Conservation (phyloP, 345 rosid genomes). For the Turritis glabra region DNA sequence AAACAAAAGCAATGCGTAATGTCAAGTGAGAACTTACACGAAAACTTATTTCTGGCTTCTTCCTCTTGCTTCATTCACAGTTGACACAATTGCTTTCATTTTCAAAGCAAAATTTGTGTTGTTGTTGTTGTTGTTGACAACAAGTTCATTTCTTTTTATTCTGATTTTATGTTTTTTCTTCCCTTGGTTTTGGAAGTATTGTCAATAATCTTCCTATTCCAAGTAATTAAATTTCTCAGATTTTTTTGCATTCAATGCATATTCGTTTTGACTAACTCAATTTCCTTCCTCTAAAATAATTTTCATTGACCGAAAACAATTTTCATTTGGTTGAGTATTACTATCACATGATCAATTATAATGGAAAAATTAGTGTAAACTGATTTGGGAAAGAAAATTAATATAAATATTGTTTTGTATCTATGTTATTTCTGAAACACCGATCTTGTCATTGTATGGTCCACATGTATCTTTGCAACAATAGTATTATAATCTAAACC, state of each 20-base stretch:
- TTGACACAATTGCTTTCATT: neutral
- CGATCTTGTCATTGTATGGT: neutral
- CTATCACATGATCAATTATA: neutral
- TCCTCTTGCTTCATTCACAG: neutral
- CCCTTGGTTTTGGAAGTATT: neutral
- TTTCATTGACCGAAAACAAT: neutral
- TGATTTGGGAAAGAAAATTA: neutral
- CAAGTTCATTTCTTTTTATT: neutral
- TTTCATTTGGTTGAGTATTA: neutral
- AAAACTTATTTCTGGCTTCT: neutral
- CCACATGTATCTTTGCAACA: neutral
- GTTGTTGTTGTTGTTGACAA: constrained; percentile 4
- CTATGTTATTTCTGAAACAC: neutral
- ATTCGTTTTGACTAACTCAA: constrained; percentile 15
- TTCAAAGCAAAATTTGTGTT: neutral
- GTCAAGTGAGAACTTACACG: constrained; percentile 13
- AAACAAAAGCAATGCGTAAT: constrained; percentile 16
- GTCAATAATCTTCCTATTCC: neutral
- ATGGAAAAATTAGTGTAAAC: neutral
- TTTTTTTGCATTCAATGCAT: neutral
- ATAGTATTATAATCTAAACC: neutral
- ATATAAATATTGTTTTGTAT: neutral
- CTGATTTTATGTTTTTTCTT: neutral
- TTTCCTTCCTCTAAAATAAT: neutral
- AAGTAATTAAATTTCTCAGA: neutral